Percentiles rank a stretch among this genome's conserved stretches.
Evolutionary conservation across 768 basidiomycete species (phyloP).

Genomic region (Pisolithus tinctorius): DNA sequence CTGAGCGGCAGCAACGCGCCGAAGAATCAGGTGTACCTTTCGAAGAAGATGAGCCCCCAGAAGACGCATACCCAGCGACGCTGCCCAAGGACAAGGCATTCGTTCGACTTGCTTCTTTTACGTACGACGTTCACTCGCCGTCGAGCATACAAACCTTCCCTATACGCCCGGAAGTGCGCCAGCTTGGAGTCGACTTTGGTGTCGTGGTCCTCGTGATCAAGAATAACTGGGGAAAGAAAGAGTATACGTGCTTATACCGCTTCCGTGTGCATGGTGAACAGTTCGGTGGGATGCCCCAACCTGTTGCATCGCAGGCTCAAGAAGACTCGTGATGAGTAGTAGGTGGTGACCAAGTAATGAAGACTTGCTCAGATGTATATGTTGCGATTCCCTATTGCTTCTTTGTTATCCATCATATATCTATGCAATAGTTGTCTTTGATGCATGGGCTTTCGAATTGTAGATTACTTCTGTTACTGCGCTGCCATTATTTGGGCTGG

Average conservation of each 20-base stretch:
- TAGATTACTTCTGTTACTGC: too few relatives aligned
- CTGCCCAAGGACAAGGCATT: slow-evolving; percentile 42
- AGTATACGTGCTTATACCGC: slow-evolving; percentile 86
- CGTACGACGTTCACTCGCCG: slow-evolving; percentile 49
- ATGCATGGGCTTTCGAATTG: neutral
- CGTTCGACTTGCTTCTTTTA: slow-evolving; percentile 62
- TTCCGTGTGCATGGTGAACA: slow-evolving; percentile 71
- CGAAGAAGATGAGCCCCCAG: slow-evolving; percentile 18
- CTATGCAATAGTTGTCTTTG: neutral
- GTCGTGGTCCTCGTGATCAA: slow-evolving; percentile 74
- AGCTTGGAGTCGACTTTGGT: slow-evolving; percentile 76
- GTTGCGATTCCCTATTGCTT: neutral
- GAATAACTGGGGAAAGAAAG: slow-evolving; percentile 81
- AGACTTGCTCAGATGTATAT: neutral
- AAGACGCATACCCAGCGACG: slow-evolving; percentile 40
- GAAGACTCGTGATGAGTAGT: slow-evolving; percentile 12
- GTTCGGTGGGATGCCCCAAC: slow-evolving; percentile 36
- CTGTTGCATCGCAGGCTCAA: slow-evolving; percentile 18
- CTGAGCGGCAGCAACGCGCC: slow-evolving; percentile 26
- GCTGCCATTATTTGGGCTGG: too few relatives aligned
- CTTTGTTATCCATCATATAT: neutral
- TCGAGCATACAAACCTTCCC: slow-evolving; percentile 75
- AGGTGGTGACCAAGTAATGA: neutral
- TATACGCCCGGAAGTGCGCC: slow-evolving; percentile 58
- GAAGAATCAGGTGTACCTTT: slow-evolving; percentile 21